Evolutionary conservation across 805 yeast genomes (phyloP), one percentile per base, ranked within the genome.

Genomic region (Kuraishia capsulata): DNA sequence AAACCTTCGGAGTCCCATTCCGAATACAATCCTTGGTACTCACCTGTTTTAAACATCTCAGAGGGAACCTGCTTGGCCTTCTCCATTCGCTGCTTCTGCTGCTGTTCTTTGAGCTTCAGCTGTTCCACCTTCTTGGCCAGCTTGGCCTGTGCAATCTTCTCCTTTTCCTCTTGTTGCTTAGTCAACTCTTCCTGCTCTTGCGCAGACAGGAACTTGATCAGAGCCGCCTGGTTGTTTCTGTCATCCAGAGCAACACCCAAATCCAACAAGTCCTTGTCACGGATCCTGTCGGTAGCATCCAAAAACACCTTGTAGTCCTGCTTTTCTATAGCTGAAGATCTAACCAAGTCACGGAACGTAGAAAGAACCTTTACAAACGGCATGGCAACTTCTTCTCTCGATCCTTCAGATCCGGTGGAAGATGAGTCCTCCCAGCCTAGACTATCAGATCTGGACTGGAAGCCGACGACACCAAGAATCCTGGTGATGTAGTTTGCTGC

Each of bases 201-300:
- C 5, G 65, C 73, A 38, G 73, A 78, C 45, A 92, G 65, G 49
- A 90, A 82, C 59, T 92, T 92, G 33, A 92, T 71, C 43, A 92
- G 69, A 0, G 97, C 89, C n/a, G 78, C 71, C 49, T 73, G 76
- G 42, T 72, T 81, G 4, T 78, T 69, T 51, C 97, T 77, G 60
- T 92, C 98, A 56, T 90, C 97, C 39, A 92, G 65, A 1, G 94
- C 77, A 31, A 92, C 81, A 21, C 94, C 92, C 44, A 88, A 63
- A 20, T 76, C 70, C 42, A 87, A 63, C 48, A 92, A 62, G 29
- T 82, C 92, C 14, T 71, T 60, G 47, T 81, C 77, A 50, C 98
- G 75, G 18, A 92, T 58, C 5, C 65, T 57, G 58, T 92, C 98
- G 41, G 88, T 73, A 4, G 84, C 76, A n/a, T 65, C 62, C 35